Evolutionary conservation across 202 grass and related monocot species (phyloP).

Genomic region (Carex arenaria): DNA sequence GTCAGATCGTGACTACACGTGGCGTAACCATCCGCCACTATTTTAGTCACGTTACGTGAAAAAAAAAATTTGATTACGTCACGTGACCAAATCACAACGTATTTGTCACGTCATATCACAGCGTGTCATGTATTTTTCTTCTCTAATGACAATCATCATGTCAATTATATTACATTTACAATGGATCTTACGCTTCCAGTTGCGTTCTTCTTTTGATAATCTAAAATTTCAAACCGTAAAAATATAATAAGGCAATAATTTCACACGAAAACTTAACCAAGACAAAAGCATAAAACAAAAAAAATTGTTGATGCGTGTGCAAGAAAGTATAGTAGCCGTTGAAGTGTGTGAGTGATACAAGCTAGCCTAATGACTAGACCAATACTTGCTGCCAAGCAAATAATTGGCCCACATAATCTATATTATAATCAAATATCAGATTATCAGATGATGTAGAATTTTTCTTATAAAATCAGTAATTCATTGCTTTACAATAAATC

Average conservation of each 20-base stretch:
- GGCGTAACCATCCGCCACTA: no score
- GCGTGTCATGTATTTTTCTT: no score
- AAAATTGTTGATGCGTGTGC: background rate
- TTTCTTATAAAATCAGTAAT: background rate
- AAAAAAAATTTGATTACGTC: no score
- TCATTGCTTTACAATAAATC: background rate
- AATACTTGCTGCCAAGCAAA: background rate
- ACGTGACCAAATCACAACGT: no score
- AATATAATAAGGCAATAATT: background rate
- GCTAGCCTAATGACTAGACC: background rate
- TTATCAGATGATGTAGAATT: background rate
- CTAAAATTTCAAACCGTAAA: background rate
- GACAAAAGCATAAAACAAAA: background rate
- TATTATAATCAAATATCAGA: background rate
- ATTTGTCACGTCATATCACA: no score
- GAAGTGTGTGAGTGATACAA: background rate
- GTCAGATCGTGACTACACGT: no score
- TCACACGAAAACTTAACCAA: background rate
- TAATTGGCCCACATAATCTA: background rate
- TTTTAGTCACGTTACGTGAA: no score
- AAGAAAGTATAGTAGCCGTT: background rate
- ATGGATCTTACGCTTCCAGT: background rate
- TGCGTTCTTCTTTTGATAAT: background rate
- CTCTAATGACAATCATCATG: background rate
- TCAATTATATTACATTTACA: background rate